Evolutionary conservation across 2,329 filamentous ascomycete genomes (phyloP).

Genomic region (Neodidymelliopsis sp.): DNA sequence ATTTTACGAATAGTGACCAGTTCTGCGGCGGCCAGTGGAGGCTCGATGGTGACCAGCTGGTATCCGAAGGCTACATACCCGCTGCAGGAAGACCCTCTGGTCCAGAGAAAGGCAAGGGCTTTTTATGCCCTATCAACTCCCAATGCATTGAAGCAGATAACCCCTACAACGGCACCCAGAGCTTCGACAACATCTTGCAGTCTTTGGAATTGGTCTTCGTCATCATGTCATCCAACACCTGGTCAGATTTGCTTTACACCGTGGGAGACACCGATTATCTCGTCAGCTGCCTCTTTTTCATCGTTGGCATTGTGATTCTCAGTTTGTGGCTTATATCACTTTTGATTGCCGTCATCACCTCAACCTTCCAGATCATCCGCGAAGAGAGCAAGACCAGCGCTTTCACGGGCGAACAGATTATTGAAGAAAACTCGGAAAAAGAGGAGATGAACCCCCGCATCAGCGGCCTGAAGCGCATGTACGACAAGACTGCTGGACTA

Average conservation of each 20-base stretch:
- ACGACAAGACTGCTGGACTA: conserved; percentile 74
- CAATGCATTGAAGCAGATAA: conserved; percentile 80
- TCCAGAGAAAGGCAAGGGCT: conserved; percentile 73
- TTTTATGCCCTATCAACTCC: conserved; percentile 83
- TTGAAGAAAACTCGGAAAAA: conserved; percentile 47
- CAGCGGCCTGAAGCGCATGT: conserved; percentile 70
- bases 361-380: conserved; percentile 96
- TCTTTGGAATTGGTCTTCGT: conserved; percentile 96
- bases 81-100: conserved; percentile 49
- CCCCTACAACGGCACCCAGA: conserved; percentile 85
- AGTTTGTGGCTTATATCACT: conserved; percentile 97
- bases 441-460: conserved; percentile 51
- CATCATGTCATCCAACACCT: conserved; percentile 98
- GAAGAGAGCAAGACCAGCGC: conserved; percentile 95
- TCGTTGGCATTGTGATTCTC: conserved; percentile 81
- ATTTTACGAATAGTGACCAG: conserved; percentile 67
- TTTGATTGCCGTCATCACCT: conserved; percentile 94
- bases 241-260: conserved; percentile 92
- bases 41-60: conserved; percentile 54
- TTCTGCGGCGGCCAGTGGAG: conserved; percentile 88
- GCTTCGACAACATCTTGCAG: conserved; percentile 93
- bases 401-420: conserved; percentile 76
- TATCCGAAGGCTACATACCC: conserved; percentile 69
- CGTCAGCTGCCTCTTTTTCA: conserved; percentile 79
- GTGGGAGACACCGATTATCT: conserved; percentile 92